phyloP scores from a whole-genome alignment of 2,329 filamentous ascomycete species.

The Colletotrichum nymphaeae region DNA sequence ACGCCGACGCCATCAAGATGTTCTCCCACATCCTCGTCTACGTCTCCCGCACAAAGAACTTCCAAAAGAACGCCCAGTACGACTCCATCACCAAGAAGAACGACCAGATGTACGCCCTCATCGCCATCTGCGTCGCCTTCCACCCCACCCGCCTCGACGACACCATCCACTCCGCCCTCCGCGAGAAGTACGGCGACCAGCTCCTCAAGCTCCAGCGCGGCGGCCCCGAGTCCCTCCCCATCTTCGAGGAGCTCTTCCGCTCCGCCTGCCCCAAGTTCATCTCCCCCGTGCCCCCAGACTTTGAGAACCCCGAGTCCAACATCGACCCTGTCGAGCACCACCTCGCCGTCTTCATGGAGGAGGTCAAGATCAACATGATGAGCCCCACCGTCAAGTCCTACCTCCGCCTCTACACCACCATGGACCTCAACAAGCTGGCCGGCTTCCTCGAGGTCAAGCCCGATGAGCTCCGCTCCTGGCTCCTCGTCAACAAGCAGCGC shows the following conservation, averaged over 20 bases:
- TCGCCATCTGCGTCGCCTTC: slow-evolving; percentile 98
- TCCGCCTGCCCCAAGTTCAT: slow-evolving; percentile 99
- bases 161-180: slow-evolving; percentile 96
- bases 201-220: slow-evolving; percentile 96
- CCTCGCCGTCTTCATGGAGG: slow-evolving; percentile 97
- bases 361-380: slow-evolving; percentile 99
- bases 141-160: slow-evolving; percentile 97
- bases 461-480: slow-evolving; percentile 93
- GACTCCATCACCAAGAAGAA: slow-evolving; percentile 99
- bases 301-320: slow-evolving; percentile 96
- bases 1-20: slow-evolving; percentile 99
- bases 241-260: slow-evolving; percentile 99
- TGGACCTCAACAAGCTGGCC: slow-evolving; percentile 98
- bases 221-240: slow-evolving; percentile 91
- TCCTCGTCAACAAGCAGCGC: slow-evolving; percentile 98
- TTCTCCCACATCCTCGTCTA: slow-evolving; percentile 99
- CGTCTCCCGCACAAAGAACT: slow-evolving; percentile 99
- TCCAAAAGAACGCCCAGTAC: slow-evolving; percentile 99
- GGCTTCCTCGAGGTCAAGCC: slow-evolving; percentile 97
- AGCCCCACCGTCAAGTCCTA: slow-evolving; percentile 98
- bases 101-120: slow-evolving; percentile 99
- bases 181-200: slow-evolving; percentile 99
- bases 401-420: slow-evolving; percentile 98
- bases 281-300: slow-evolving; percentile 95
- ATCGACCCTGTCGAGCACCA: slow-evolving; percentile 98